Conservation (phyloP, 176 grass and related monocot species). For the Phoenix roebelenii region DNA sequence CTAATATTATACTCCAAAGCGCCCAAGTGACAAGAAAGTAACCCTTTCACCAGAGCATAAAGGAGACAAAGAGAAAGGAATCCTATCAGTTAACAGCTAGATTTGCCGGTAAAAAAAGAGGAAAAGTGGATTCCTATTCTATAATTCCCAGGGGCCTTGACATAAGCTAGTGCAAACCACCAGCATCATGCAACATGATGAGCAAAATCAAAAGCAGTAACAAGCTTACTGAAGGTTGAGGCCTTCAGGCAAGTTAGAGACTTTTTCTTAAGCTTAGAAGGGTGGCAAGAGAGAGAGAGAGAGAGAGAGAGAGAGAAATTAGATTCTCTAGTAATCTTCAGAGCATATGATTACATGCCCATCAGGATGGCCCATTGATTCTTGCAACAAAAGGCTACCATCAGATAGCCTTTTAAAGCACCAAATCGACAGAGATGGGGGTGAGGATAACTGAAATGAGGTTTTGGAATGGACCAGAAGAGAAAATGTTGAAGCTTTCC, state of each 20-base stretch:
- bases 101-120: background rate
- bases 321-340: too few relatives aligned
- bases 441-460: conserved; percentile 31
- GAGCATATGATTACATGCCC: too few relatives aligned
- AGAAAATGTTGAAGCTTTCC: conserved; percentile 34
- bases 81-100: conserved; percentile 32
- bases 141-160: background rate
- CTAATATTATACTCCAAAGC: conserved; percentile 27
- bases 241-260: too few relatives aligned
- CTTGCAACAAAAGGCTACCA: conserved; percentile 14
- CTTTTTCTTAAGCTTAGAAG: too few relatives aligned
- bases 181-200: too few relatives aligned
- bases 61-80: conserved; percentile 36
- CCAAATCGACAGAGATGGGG: too few relatives aligned
- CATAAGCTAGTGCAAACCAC: too few relatives aligned
- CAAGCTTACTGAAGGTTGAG: too few relatives aligned
- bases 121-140: background rate
- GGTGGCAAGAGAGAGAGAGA: too few relatives aligned
- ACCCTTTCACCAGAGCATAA: conserved; percentile 58
- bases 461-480: conserved; percentile 37
- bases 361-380: background rate
- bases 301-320: too few relatives aligned
- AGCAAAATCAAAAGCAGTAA: too few relatives aligned
- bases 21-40: conserved; percentile 36
- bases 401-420: too few relatives aligned